Percentiles rank a stretch among this genome's conserved stretches.
Conservation (phyloP, 108 stramenopile genomes). For the Discostella pseudostelligera region DNA sequence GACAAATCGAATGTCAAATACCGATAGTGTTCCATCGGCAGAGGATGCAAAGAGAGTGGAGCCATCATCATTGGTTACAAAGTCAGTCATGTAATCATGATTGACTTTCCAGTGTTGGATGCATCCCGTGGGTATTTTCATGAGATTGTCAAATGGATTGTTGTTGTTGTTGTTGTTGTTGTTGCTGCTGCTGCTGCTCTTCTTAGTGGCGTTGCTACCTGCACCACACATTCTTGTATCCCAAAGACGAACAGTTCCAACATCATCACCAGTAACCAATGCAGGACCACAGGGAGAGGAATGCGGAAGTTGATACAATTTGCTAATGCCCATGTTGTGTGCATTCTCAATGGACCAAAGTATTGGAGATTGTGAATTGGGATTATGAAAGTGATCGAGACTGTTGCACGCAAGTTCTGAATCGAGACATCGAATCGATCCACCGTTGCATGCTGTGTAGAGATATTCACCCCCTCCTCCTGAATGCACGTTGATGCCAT, state of each 20-base stretch:
- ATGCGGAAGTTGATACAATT: constrained; percentile 58
- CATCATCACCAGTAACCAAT: constrained; percentile 85
- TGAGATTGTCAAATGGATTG: constrained; percentile 43
- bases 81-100: constrained; percentile 82
- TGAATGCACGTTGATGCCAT: not conserved
- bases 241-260: constrained; percentile 78
- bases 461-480: constrained; percentile 59
- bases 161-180: constrained; percentile 2
- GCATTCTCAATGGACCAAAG: constrained; percentile 65
- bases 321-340: constrained; percentile 54
- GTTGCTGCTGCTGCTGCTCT: constrained; percentile 3
- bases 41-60: constrained; percentile 69
- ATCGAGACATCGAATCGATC: constrained; percentile 65
- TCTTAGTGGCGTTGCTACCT: not conserved
- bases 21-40: constrained; percentile 73
- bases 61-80: constrained; percentile 63
- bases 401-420: constrained; percentile 52
- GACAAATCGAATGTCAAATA: constrained; percentile 72
- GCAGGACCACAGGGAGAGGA: constrained; percentile 39
- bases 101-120: constrained; percentile 72
- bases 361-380: constrained; percentile 31
- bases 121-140: constrained; percentile 57
- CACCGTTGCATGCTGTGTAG: constrained; percentile 70
- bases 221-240: constrained; percentile 59
- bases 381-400: constrained; percentile 22